Evolutionary conservation across 2,329 filamentous ascomycete species (phyloP), one percentile per base, ranked within the genome.

Genomic region (Arachnomyces sp.): DNA sequence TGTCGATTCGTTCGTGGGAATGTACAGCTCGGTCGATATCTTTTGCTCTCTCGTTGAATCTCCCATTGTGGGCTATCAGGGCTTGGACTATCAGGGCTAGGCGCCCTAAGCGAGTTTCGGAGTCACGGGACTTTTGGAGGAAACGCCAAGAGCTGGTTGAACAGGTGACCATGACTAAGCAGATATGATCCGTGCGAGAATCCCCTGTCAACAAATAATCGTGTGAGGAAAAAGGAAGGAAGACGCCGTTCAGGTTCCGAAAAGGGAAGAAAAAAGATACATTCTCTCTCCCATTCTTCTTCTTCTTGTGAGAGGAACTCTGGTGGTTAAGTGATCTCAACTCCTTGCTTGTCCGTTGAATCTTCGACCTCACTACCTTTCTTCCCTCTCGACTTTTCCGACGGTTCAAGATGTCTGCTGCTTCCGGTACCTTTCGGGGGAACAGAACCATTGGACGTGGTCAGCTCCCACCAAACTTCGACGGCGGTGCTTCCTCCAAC

Each of bases 401-500:
- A 25, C 5, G 21, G 21, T 28, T 39, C 57, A 66, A 46, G 52
- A 80, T 80, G 77, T 80, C 77, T 52, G 64, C 71, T 53, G 68
- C 73, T 41, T 54, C 51, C 43, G 76, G 77, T 52, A 80, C 77
- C 40, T 73, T 72, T 60, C 67, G 77, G 58, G 74, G 74, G 46
- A 60, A 63, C 49, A 66, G 68, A 52, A 67, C 62, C 39, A 77
- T 79, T 55, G 65, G 69, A 49, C 67, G 74, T 60, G 70, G 67
- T 46, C 71, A 70, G 60, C 63, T 74, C 48, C 69, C 70, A 12
- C 21, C 21, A 44, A 58, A 65, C 44, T 77, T 75, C 56, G 62
- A 67, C 49, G 72, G 73, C 51, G 73, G 68, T 55, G 71, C 73
- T 34, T 43, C 52, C 38, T 80, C 77, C 39, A 67, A 67, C 58